These are phyloP conservation scores for Orbilia ellipsospora DNA, from an alignment of 2,329 filamentous ascomycete species.

Conservation along the genomic window DNA sequence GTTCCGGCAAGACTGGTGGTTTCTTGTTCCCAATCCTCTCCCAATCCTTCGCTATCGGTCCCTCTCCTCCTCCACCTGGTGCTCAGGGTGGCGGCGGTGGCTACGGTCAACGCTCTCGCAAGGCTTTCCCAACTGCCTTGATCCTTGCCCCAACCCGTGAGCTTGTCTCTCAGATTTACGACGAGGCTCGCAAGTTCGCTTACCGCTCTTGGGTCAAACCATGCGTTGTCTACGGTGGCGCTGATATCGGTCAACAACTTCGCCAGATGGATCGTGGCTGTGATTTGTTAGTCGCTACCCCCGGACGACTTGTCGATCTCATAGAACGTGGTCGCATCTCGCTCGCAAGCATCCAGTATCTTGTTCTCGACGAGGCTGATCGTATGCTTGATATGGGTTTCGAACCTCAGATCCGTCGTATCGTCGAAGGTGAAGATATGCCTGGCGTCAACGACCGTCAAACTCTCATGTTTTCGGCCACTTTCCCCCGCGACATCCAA, in stretches of 20 bases:
- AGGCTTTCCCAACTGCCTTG: conserved; percentile 95
- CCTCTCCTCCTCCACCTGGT: conserved; percentile 70
- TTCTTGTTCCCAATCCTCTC: conserved; percentile 99
- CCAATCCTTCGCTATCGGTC: conserved; percentile 93
- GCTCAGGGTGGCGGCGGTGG: conserved; percentile 71
- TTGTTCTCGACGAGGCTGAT: conserved; percentile 98
- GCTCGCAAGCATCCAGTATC: conserved; percentile 97
- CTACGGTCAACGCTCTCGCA: conserved; percentile 91
- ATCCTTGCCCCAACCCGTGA: conserved; percentile 97
- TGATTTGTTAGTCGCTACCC: conserved; percentile 95
- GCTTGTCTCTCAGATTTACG: conserved; percentile 97
- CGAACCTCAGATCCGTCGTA: conserved; percentile 98
- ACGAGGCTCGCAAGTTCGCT: conserved; percentile 96
- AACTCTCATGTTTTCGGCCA: conserved; percentile 99
- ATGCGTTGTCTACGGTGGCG: conserved; percentile 98
- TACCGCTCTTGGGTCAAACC: conserved; percentile 99
- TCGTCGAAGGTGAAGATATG: conserved; percentile 99
- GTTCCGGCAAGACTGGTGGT: conserved; percentile 98
- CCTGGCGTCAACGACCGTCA: conserved; percentile 83
- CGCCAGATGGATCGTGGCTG: conserved; percentile 98
- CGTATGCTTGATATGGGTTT: conserved; percentile 99
- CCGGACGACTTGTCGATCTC: conserved; percentile 95
- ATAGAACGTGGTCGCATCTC: conserved; percentile 99
- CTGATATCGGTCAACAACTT: conserved; percentile 97
- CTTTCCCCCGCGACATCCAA: conserved; percentile 98